Conservation (phyloP, 129 eudicot genomes). For the Mikania micrantha region DNA sequence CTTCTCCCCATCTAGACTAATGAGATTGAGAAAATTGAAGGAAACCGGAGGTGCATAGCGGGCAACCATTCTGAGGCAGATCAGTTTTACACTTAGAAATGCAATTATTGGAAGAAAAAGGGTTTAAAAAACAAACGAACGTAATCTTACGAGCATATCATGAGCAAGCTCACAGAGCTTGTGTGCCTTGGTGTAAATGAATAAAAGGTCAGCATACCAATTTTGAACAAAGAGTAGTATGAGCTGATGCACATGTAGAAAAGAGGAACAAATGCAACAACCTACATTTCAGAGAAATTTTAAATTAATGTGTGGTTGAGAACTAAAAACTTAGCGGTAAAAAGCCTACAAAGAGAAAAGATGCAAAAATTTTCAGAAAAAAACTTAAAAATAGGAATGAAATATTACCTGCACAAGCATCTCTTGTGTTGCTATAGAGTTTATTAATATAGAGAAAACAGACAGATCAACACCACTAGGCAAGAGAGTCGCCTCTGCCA, state of each 20-base stretch:
- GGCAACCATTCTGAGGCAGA: slow-evolving; percentile 78
- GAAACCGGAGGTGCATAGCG: slow-evolving; percentile 98
- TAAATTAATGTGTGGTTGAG: background rate
- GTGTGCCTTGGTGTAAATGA: slow-evolving; percentile 92
- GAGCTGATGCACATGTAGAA: slow-evolving; percentile 95
- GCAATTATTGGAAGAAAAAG: background rate
- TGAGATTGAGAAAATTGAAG: slow-evolving; percentile 81
- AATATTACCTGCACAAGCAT: slow-evolving; percentile 78
- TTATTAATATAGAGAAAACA: slow-evolving; percentile 72
- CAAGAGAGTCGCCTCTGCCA: slow-evolving; percentile 95
- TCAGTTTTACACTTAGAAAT: background rate
- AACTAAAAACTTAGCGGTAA: background rate
- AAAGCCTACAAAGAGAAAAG: background rate
- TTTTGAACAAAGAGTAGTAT: slow-evolving; percentile 81
- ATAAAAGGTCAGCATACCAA: slow-evolving; percentile 86
- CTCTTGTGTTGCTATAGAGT: slow-evolving; percentile 63
- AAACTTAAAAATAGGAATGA: background rate
- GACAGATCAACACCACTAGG: slow-evolving; percentile 80
- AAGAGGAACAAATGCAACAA: slow-evolving; percentile 82
- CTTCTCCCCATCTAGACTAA: slow-evolving; percentile 67
- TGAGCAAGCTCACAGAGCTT: slow-evolving; percentile 82
- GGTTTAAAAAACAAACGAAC: background rate
- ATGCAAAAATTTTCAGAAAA: background rate
- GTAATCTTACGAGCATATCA: slow-evolving; percentile 90
- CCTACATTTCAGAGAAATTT: slow-evolving; percentile 36